These are phyloP conservation scores for Malus sieversii DNA, from an alignment of 306 rosid species.

Conservation along the genomic window DNA sequence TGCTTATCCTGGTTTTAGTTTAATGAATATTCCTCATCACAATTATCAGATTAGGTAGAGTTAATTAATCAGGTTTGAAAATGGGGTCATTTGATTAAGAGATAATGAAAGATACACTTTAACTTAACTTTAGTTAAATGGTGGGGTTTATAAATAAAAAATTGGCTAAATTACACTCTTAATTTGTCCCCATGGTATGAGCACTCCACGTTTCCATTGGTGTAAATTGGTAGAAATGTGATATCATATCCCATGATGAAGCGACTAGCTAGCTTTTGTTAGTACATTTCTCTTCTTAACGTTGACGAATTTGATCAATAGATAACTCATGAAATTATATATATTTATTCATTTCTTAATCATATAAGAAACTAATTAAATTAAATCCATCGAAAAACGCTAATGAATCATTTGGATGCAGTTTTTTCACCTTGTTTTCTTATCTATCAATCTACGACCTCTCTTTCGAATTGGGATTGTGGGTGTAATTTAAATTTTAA, in stretches of 20 bases:
- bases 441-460: no score
- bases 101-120: background rate
- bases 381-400: background rate
- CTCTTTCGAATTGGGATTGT: background rate
- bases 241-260: background rate
- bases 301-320: background rate
- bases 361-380: background rate
- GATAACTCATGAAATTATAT: no score
- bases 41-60: background rate
- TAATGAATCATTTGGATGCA: no score
- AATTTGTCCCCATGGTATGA: background rate
- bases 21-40: background rate
- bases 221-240: background rate
- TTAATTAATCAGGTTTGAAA: background rate
- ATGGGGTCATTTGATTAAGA: constrained; percentile 1
- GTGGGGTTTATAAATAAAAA: background rate
- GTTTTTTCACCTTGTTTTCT: no score
- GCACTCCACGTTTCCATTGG: background rate
- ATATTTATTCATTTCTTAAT: no score
- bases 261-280: background rate
- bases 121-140: background rate
- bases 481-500: background rate
- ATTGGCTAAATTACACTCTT: background rate
- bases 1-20: background rate
- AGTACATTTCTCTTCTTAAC: background rate